Evolutionary conservation across 148 eudicot species (phyloP), one percentile per base, ranked within the genome.

Genomic region (Rhododendron griersonianum): DNA sequence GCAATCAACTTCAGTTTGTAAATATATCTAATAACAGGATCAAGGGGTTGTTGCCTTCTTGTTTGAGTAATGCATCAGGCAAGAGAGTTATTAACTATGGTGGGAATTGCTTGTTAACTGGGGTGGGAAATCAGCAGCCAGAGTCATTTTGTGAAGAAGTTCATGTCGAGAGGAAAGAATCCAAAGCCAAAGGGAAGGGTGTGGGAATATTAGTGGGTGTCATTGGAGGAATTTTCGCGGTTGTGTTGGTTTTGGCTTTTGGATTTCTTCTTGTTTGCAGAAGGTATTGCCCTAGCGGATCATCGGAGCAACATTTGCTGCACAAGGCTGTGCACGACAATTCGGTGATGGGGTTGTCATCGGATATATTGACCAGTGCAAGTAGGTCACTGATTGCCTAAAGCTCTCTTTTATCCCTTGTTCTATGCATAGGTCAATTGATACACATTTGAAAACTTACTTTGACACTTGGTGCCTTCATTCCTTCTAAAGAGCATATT

Each of bases 291-390:
- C 87, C 91, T 30, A 83, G 89, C 85, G 92, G 89, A 19, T 87
- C 89, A 45, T 93, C 93, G 7, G 94, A 93, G 86, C 93, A 90
- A 84, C 90, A 90, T 85, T 86, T 92, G 73, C 87, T 93, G 80
- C 91, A 85, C 41, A 92, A 92, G 83, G 82, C 87, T 57, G 94
- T 93, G 78, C 89, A 84, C 35, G 95, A 94, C 59, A 89, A 80
- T 76, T 85, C 92, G 11, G 88, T 83, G 30, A 82, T 90, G n/a
- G 91, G 90, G 63, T 86, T 91, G 63, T 91, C 95, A 55, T 84
- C 95, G 11, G 92, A 91, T 79, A 87, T 92, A 82, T 85, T 94
- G 80, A 92, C 94, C 81, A 93, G 87, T 92, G 98, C 95, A 84
- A 93, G 98, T 94, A 94, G 16, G 95, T 92, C 48, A 59, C 55